These are phyloP conservation scores for Boletus edulis DNA, from an alignment of 768 basidiomycete genomes.

Conservation along the genomic window DNA sequence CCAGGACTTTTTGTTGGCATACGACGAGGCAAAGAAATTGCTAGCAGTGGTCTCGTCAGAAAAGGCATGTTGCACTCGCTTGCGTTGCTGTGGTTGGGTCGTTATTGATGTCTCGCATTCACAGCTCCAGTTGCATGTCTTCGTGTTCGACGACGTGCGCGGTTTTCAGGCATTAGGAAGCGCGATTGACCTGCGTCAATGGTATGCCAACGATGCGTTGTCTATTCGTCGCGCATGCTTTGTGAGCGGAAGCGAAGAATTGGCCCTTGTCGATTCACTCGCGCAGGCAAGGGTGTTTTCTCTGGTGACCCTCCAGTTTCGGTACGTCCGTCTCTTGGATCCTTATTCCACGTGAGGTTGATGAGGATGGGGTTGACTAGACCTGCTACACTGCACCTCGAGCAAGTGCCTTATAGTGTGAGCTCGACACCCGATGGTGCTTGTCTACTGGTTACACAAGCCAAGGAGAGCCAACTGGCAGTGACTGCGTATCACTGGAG, in stretches of 20 bases:
- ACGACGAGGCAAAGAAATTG: slow-evolving; percentile 51
- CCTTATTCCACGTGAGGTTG: neutral
- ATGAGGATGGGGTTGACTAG: slow-evolving; percentile 24
- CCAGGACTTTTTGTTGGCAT: slow-evolving; percentile 42
- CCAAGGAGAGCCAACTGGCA: slow-evolving; percentile 3
- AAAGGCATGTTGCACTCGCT: slow-evolving; percentile 34
- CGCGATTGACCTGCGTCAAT: slow-evolving; percentile 38
- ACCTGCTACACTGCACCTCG: slow-evolving; percentile 43
- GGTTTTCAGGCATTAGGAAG: slow-evolving; percentile 41
- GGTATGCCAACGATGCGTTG: slow-evolving; percentile 36
- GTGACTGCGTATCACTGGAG: slow-evolving; percentile 52
- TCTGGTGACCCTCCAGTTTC: slow-evolving; percentile 43
- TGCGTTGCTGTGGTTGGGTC: fast-evolving
- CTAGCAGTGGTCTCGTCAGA: slow-evolving; percentile 43
- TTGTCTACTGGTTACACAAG: slow-evolving; percentile 42
- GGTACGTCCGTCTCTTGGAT: neutral
- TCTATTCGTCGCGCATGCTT: slow-evolving; percentile 41
- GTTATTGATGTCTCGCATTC: neutral
- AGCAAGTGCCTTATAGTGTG: slow-evolving; percentile 27
- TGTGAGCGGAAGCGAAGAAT: slow-evolving; percentile 49
- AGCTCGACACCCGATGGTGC: slow-evolving; percentile 55
- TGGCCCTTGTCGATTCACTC: slow-evolving; percentile 46
- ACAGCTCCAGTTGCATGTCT: slow-evolving; percentile 43
- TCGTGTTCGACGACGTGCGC: slow-evolving; percentile 46
- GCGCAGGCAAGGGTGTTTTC: slow-evolving; percentile 52